A percentile compares a stretch with the other conserved stretches of the same genome.
Evolutionary conservation across 2,329 filamentous ascomycete species (phyloP).

Genomic region (Gyromitra esculenta): DNA sequence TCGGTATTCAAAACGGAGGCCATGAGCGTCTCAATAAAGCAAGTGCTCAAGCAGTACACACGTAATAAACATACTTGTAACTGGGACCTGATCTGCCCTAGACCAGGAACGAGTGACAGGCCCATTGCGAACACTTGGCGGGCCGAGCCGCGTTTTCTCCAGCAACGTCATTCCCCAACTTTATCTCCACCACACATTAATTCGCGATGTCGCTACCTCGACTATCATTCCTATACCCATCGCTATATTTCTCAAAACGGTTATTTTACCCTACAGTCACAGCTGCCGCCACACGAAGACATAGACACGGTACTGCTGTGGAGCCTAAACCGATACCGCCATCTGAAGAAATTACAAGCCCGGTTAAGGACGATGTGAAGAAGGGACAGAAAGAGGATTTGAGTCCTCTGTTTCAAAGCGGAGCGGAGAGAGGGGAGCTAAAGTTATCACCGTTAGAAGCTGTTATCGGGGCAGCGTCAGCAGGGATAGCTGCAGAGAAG

Average conservation of each 20-base stretch:
- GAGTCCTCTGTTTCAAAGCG: neutral
- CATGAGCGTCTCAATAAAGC: neutral
- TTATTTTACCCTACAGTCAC: slow-evolving; percentile 61
- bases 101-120: neutral
- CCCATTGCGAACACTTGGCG: slow-evolving; percentile 41
- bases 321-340: slow-evolving; percentile 62
- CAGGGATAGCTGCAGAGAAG: slow-evolving; percentile 56
- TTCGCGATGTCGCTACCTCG: slow-evolving; percentile 69
- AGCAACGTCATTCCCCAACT: slow-evolving; percentile 25
- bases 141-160: slow-evolving; percentile 25
- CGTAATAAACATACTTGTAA: neutral
- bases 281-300: slow-evolving; percentile 62
- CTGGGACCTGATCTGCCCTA: neutral
- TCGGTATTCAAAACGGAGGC: neutral
- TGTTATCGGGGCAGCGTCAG: neutral
- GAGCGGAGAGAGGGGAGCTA: slow-evolving; percentile 20
- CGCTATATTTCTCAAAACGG: slow-evolving; percentile 66
- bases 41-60: neutral
- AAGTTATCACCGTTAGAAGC: slow-evolving; percentile 53
- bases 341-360: slow-evolving; percentile 26
- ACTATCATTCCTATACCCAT: slow-evolving; percentile 75
- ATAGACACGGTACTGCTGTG: slow-evolving; percentile 70
- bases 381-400: slow-evolving; percentile 23
- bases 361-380: slow-evolving; percentile 47
- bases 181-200: neutral